Evolutionary conservation across 2,329 filamentous ascomycete species (phyloP), one percentile per base, ranked within the genome.

Genomic region (Coleophoma cylindrospora): DNA sequence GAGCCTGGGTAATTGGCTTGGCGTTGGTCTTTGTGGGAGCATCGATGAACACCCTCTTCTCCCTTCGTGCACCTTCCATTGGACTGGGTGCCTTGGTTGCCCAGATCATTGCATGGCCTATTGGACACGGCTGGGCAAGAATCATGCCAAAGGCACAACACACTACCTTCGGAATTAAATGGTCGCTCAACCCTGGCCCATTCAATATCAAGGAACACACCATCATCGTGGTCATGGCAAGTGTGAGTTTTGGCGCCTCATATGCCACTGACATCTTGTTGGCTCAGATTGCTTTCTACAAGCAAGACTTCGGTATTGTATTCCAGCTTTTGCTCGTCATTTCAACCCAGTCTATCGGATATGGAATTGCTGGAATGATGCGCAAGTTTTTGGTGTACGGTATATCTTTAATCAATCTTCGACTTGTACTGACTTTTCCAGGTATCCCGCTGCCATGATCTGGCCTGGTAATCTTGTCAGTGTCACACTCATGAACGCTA

Each of bases 211-310:
- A 87, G 64, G 84, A 87, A 61, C 84, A 87, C 62, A 69, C 80
- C 40, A 76, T 87, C 53, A 85, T 87, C 50, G 79, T 83, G 15
- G 79, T 86, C 56, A 86, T 86, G 60, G 59, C 59, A 9, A 61
- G 76, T 74, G 74, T 54, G 21, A 62, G 76, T 74, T 74, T 54
- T 22, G 51, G 48, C 33, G 52, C 56, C 37, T 54, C 53, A 33
- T 90, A 90, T 58, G 84, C 85, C 2, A 89, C 86, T 2, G 86
- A 89, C 56, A 84, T 89, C 44, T 78, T 91, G 43, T 71, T 88
- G 4, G 86, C 85, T 0, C 85, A 88, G 66, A 69, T 81, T 15
- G 76, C 84, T 14, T 89, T 89, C 59, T 90, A 90, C 81, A 8
- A 86, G 82, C 2, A 86, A 88, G 64, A 84, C 83, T 50, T 68